Base-by-base conservation (phyloP, 108 stramenopile genomes). In the Cylindrotheca closterium region DNA sequence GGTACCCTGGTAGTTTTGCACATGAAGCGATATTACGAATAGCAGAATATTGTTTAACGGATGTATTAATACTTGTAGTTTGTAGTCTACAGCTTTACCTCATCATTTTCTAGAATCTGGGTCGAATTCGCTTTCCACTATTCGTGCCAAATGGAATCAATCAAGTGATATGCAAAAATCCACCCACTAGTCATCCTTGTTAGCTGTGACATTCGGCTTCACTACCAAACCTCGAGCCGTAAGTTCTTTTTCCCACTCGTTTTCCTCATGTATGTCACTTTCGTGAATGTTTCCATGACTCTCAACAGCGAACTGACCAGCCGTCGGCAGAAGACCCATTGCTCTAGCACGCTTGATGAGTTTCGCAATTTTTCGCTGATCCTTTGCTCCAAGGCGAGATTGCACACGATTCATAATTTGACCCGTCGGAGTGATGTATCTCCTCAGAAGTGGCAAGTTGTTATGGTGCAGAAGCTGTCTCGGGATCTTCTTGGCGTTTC, bases 371-470 rank as follows among this genome's bases (percentile, higher is more conserved):
- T 87, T 84, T 8, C 93, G 75, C 51, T 94, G 93, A 75, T 89
- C 89, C 51, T 87, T 87, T 26, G 89, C 93, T 27, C 93, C 89
- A 58, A 94, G 46, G 18, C 93, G 68, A 37, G 77, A 78, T 49
- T 87, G 86, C 10, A 87, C 76, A 2, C 89, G 79, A 60, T 91
- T 85, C 88, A 83, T 87, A 61, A 94, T 89, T 65, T 87, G 84
- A 29, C 89, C 89, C 8, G 82, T 83, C 17, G 89, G 89, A 5
- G 86, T 87, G 28, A 83, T 67, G 77, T 86, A 94, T 21, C 86
- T 69, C 32, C 84, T 47, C 52, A 94, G 51, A 28, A 91, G 60
- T 0, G 75, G 51, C 17, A 93, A 63, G 48, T 93, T 93, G 71
- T 93, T 93, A 60, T 93, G 92, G 70, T 93, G 92, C 30, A 93